Evolutionary conservation across 257 asterid species (phyloP).

Genomic region (Primulina huaijiensis): DNA sequence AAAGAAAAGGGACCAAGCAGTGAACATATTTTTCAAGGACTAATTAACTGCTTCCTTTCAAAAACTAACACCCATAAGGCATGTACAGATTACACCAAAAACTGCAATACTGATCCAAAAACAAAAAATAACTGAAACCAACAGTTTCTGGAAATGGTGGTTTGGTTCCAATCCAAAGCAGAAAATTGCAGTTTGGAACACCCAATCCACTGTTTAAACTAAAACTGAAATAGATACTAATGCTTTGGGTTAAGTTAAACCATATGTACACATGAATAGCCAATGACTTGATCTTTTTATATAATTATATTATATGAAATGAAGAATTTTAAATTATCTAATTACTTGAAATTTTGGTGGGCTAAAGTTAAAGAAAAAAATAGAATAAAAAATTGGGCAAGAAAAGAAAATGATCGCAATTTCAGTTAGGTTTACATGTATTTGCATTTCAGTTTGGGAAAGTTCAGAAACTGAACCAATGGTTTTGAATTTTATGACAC

Average conservation of each 20-base stretch:
- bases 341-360: too few relatives aligned
- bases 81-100: background rate
- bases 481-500: background rate
- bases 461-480: too few relatives aligned
- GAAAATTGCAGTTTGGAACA: background rate
- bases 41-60: background rate
- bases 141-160: too few relatives aligned
- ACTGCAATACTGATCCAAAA: background rate
- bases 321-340: background rate
- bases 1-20: slow-evolving; percentile 13
- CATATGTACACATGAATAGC: background rate
- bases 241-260: background rate
- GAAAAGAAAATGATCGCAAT: background rate
- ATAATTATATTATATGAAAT: background rate
- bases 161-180: background rate
- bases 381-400: too few relatives aligned
- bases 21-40: background rate
- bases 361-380: background rate
- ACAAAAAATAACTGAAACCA: background rate
- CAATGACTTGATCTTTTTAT: background rate
- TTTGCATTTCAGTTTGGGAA: background rate
- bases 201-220: background rate
- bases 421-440: background rate
- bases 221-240: too few relatives aligned
- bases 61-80: background rate